Conservation (phyloP, 371 early-diverging fungal species). For the Mucor saturninus region DNA sequence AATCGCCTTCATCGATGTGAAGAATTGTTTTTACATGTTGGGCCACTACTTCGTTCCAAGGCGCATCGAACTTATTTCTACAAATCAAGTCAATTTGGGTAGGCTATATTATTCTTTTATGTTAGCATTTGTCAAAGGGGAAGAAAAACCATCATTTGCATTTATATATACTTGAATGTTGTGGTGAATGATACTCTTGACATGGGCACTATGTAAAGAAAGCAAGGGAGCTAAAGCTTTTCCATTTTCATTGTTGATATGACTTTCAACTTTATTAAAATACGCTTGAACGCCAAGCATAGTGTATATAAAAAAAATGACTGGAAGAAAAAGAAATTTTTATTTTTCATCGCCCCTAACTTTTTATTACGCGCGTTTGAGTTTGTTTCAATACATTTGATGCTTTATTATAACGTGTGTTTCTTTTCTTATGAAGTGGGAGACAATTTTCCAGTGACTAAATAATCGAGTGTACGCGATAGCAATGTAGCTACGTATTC, state of each 20-base stretch:
- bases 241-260: slow-evolving; percentile 32
- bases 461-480: too few species aligned
- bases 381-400: too few species aligned
- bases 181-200: slow-evolving; percentile 22
- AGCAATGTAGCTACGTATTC: too few species aligned
- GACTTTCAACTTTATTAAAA: slow-evolving; percentile 19
- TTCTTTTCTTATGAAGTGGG: too few species aligned
- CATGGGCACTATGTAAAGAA: slow-evolving; percentile 26
- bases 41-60: slow-evolving; percentile 59
- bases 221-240: slow-evolving; percentile 30
- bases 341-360: too few species aligned
- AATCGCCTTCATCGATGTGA: slow-evolving; percentile 39
- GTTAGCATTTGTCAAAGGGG: background rate
- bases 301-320: background rate
- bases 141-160: background rate
- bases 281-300: slow-evolving; percentile 17
- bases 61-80: slow-evolving; percentile 30
- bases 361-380: too few species aligned
- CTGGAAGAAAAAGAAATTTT: background rate
- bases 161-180: slow-evolving; percentile 20
- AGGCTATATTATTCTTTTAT: slow-evolving; percentile 11
- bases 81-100: slow-evolving; percentile 39
- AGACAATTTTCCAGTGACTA: too few species aligned
- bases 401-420: too few species aligned
- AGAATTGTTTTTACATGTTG: slow-evolving; percentile 52